Evolutionary conservation across 305 asterid genomes (phyloP).

Genomic region (Fraxinus greggii): DNA sequence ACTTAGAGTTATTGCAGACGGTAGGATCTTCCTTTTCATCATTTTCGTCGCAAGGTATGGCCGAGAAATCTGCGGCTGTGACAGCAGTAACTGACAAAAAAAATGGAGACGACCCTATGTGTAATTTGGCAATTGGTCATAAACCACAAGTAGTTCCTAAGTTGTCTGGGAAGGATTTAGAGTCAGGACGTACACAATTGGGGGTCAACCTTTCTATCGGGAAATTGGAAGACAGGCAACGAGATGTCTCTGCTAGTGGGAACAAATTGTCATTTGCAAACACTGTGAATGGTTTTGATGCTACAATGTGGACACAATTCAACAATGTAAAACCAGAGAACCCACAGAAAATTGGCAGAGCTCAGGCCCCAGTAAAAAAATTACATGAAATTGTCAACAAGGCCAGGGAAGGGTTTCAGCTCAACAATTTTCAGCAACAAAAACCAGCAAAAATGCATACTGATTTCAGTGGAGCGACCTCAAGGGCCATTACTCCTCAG

Average conservation of each 20-base stretch:
- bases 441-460: constrained; percentile 42
- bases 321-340: constrained; percentile 29
- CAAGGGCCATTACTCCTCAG: constrained; percentile 22
- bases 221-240: constrained; percentile 33
- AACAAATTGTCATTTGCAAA: constrained; percentile 28
- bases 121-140: constrained; percentile 17
- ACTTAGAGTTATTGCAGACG: constrained; percentile 33
- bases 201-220: constrained; percentile 35
- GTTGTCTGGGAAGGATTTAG: constrained; percentile 43
- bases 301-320: constrained; percentile 34
- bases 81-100: constrained; percentile 13
- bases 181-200: constrained; percentile 19
- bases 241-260: constrained; percentile 27
- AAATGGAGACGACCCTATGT: constrained; percentile 14
- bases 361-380: constrained; percentile 29
- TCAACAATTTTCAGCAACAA: constrained; percentile 35
- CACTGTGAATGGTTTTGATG: constrained; percentile 23
- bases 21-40: constrained; percentile 42
- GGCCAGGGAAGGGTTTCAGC: constrained; percentile 29
- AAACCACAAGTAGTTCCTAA: constrained; percentile 29
- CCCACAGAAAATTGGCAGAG: constrained; percentile 24
- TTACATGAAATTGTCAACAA: constrained; percentile 27
- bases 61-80: constrained; percentile 22
- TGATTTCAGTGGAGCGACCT: constrained; percentile 42
- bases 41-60: constrained; percentile 16